Conservation (phyloP, 2,329 filamentous ascomycete genomes). For the Geosmithia flava region DNA sequence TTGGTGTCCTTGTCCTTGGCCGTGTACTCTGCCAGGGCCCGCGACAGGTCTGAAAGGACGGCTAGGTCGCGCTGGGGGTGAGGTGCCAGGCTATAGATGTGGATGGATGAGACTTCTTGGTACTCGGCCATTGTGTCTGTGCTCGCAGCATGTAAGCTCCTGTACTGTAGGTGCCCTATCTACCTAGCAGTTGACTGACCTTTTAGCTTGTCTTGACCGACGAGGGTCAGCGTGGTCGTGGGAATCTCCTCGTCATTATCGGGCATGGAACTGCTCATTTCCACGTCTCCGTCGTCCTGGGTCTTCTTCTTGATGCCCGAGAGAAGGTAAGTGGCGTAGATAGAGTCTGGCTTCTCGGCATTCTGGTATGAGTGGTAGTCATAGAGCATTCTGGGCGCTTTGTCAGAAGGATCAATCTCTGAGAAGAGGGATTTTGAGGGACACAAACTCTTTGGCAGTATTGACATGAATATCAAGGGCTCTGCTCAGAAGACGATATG, state of each 20-base stretch:
- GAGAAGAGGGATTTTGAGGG: neutral
- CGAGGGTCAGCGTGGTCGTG: slow-evolving; percentile 51
- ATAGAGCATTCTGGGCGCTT: slow-evolving; percentile 63
- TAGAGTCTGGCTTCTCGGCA: slow-evolving; percentile 54
- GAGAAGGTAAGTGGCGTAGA: slow-evolving; percentile 90
- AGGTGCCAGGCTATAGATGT: slow-evolving; percentile 76
- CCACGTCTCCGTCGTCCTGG: slow-evolving; percentile 49
- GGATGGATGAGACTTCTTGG: slow-evolving; percentile 62
- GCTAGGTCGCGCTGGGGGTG: slow-evolving; percentile 58
- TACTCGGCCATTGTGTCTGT: slow-evolving; percentile 57
- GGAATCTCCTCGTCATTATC: slow-evolving; percentile 36
- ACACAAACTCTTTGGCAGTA: slow-evolving; percentile 74
- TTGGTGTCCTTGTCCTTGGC: slow-evolving; percentile 43
- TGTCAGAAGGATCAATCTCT: slow-evolving; percentile 27
- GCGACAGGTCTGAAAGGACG: slow-evolving; percentile 56
- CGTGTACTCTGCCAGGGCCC: slow-evolving; percentile 45
- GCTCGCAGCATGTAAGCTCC: neutral
- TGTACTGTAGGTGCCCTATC: neutral
- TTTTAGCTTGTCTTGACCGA: slow-evolving; percentile 60
- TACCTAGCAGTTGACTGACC: slow-evolving; percentile 28
- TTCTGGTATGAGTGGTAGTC: slow-evolving; percentile 73
- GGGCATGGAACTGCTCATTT: slow-evolving; percentile 55
- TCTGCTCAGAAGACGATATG: slow-evolving; percentile 75
- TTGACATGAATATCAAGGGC: slow-evolving; percentile 77
- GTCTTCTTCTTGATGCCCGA: slow-evolving; percentile 48